These are phyloP conservation scores for Udeniomyces megalosporus DNA, from an alignment of 768 basidiomycete species.

Conservation along the genomic window DNA sequence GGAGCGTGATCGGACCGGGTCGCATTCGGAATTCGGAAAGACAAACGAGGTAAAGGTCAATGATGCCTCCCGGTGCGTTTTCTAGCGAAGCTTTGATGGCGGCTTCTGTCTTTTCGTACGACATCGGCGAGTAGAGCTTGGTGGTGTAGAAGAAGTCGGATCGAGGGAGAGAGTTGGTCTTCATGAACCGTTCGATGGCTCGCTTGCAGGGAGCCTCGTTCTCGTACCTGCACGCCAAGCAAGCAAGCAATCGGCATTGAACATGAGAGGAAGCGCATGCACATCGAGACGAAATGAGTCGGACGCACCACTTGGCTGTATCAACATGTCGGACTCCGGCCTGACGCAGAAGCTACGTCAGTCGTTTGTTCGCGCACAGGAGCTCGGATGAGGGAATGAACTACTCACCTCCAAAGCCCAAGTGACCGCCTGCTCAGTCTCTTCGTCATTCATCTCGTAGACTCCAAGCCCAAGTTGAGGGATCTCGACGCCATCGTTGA, in stretches of 20 bases:
- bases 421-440: slow-evolving; percentile 42
- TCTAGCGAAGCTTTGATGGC: slow-evolving; percentile 41
- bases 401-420: slow-evolving; percentile 45
- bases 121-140: slow-evolving; percentile 46
- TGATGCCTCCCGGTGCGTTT: slow-evolving; percentile 33
- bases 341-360: slow-evolving; percentile 22
- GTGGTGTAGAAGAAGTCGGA: slow-evolving; percentile 53
- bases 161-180: slow-evolving; percentile 37
- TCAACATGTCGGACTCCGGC: slow-evolving; percentile 51
- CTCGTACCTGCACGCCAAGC: slow-evolving; percentile 33
- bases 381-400: background rate
- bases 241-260: background rate
- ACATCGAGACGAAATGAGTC: slow-evolving; percentile 1
- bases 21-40: slow-evolving; percentile 40
- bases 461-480: slow-evolving; percentile 50
- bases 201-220: slow-evolving; percentile 51
- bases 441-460: slow-evolving; percentile 46
- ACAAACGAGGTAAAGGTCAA: slow-evolving; percentile 47
- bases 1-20: too few relatives aligned
- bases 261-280: slow-evolving; percentile 25
- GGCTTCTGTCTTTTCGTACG: slow-evolving; percentile 36
- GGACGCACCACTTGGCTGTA: slow-evolving; percentile 29
- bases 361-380: background rate
- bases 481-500: slow-evolving; percentile 41
- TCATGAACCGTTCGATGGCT: slow-evolving; percentile 44